These are phyloP conservation scores for Dothideomycetidae sp. DNA, from an alignment of 2,329 filamentous ascomycete species.

Conservation along the genomic window DNA sequence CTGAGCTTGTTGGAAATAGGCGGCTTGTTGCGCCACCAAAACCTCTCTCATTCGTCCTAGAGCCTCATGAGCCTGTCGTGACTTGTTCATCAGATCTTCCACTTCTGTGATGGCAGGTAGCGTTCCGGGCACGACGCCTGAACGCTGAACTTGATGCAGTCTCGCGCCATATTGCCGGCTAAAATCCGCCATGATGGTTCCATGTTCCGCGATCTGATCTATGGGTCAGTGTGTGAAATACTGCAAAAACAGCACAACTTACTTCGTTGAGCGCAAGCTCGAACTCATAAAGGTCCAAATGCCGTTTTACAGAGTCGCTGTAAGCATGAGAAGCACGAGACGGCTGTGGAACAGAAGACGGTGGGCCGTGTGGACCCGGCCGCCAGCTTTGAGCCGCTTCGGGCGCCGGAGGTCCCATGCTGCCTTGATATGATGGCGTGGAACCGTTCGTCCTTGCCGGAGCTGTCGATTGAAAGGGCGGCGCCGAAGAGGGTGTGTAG, in stretches of 20 bases:
- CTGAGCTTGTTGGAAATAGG: constrained; percentile 40
- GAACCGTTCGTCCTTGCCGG: constrained; percentile 16
- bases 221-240: constrained; percentile 7
- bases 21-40: constrained; percentile 45
- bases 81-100: constrained; percentile 38
- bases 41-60: constrained; percentile 46
- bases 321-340: constrained; percentile 17
- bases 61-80: constrained; percentile 31
- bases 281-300: constrained; percentile 48
- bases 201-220: constrained; percentile 30
- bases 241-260: constrained; percentile 13
- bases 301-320: constrained; percentile 44
- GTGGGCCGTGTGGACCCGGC: constrained; percentile 18
- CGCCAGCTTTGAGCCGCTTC: constrained; percentile 26
- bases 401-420: constrained; percentile 24
- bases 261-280: constrained; percentile 39
- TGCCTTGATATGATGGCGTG: constrained; percentile 6
- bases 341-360: too few relatives aligned
- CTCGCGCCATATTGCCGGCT: constrained; percentile 36
- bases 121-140: constrained; percentile 32
- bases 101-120: constrained; percentile 37
- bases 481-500: constrained; percentile 6
- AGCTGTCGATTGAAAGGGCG: constrained; percentile 16
- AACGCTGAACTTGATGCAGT: constrained; percentile 36
- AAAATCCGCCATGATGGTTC: constrained; percentile 33